Evolutionary conservation across 2,329 filamentous ascomycete species (phyloP).

Genomic region (Botrytis squamosa): DNA sequence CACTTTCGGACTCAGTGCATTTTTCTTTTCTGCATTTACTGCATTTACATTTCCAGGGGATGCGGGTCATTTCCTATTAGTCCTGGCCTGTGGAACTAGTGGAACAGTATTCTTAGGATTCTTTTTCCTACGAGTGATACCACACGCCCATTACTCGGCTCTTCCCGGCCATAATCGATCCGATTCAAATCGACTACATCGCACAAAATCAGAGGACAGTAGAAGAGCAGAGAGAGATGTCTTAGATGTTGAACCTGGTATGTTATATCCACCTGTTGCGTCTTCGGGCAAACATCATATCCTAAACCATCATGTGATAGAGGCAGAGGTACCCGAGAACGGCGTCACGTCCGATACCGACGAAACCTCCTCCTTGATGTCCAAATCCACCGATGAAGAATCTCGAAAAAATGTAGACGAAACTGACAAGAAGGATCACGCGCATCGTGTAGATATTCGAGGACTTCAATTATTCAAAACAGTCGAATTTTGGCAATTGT

Average conservation of each 20-base stretch:
- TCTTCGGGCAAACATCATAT: constrained; percentile 35
- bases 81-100: constrained; percentile 79
- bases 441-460: constrained; percentile 86
- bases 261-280: constrained; percentile 45
- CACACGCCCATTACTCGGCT: constrained; percentile 49
- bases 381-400: constrained; percentile 50
- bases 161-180: constrained; percentile 42
- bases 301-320: constrained; percentile 38
- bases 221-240: constrained; percentile 42
- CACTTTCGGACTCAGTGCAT: constrained; percentile 90
- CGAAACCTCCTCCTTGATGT: constrained; percentile 81
- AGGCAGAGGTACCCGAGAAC: constrained; percentile 33
- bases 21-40: constrained; percentile 87
- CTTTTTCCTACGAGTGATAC: constrained; percentile 79
- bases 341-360: constrained; percentile 49
- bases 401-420: constrained; percentile 46
- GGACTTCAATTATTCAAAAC: constrained; percentile 71
- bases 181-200: constrained; percentile 42
- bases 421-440: constrained; percentile 63
- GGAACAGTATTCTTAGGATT: constrained; percentile 72
- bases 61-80: constrained; percentile 75
- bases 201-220: constrained; percentile 48
- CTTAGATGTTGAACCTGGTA: constrained; percentile 61
- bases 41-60: constrained; percentile 77
- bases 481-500: constrained; percentile 88